Base-by-base conservation (phyloP, 768 basidiomycete species). In the Amanita phalloides region DNA sequence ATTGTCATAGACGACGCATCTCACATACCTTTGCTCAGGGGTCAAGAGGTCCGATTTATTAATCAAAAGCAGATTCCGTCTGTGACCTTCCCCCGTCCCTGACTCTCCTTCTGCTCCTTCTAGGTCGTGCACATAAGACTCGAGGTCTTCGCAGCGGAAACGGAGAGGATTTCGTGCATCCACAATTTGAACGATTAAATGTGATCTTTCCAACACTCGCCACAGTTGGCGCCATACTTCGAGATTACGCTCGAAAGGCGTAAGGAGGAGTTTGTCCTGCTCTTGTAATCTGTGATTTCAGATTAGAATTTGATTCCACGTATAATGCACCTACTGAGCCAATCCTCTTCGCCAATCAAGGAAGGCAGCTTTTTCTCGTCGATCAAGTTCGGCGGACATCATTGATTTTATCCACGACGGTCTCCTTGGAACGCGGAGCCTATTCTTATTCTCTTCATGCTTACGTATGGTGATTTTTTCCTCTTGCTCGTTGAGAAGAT, bases 181-280 rank as follows among this genome's bases (percentile, higher is more conserved):
- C 48, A 96, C 89, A 47, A 99, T 95, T 66, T 98, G 92, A 2
- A 98, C 88, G 30, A 98, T 69, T 21, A 99, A 79, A 59, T 96
- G 90, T 1, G 95, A 96, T 20, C 93, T 80, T 68, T 99, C 96
- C 7, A 96, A 69, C 1, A 98, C 96, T 48, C 96, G 77, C 96
- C 96, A 99, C 6, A 99, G 77, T 61, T 99, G 96, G 39, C 96
- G 75, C 95, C 96, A 98, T 10, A 99, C 96, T 72, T 98, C 94
- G 30, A 99, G 69, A 62, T 98, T 99, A 45, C 93, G 86, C 63
- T 99, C 96, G 61, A 96, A 99, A 4, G 93, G 95, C 0, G 94
- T 95, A 1, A 97, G 73, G n/a, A 97, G 76, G 26, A 98, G 79
- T 37, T 81, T 78, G 51, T 95, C 86, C 55, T 78, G 73, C 60